Percentiles rank a stretch among this genome's conserved stretches.
These are phyloP conservation scores for Aspergillus carlsbadensis DNA, from an alignment of 495 filamentous ascomycete species.

Conservation along the genomic window DNA sequence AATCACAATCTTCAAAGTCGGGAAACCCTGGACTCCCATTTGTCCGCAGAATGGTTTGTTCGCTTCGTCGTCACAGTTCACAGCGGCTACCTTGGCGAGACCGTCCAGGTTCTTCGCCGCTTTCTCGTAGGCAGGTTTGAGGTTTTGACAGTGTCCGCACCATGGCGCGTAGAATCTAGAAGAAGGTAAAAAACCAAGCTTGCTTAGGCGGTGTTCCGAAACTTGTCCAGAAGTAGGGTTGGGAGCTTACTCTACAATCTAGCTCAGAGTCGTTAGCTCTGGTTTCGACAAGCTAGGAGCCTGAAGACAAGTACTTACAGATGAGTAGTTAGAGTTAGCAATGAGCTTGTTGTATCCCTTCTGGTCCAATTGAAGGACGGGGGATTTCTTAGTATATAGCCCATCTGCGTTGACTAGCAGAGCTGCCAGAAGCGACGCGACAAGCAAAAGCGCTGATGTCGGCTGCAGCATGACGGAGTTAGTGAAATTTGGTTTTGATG, in stretches of 20 bases:
- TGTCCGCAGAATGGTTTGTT: slow-evolving; percentile 87
- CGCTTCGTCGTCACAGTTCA: slow-evolving; percentile 92
- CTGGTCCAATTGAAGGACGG: slow-evolving; percentile 82
- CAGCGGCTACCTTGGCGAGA: slow-evolving; percentile 87
- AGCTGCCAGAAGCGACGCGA: slow-evolving; percentile 54
- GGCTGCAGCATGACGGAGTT: slow-evolving; percentile 21
- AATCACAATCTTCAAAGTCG: slow-evolving; percentile 90
- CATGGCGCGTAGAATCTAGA: slow-evolving; percentile 89
- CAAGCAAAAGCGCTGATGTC: slow-evolving; percentile 38
- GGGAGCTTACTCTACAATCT: slow-evolving; percentile 68
- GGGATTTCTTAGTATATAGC: slow-evolving; percentile 82
- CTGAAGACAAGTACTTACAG: slow-evolving; percentile 52
- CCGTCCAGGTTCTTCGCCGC: slow-evolving; percentile 85
- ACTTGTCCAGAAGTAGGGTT: slow-evolving; percentile 8
- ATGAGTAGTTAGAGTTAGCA: slow-evolving; percentile 84
- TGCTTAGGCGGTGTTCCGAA: slow-evolving; percentile 12
- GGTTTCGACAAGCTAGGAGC: neutral
- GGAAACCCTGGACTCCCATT: slow-evolving; percentile 94
- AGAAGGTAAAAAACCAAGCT: too few relatives aligned
- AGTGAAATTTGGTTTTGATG: neutral
- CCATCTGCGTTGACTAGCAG: slow-evolving; percentile 63
- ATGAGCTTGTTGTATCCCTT: slow-evolving; percentile 84
- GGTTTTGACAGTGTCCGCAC: slow-evolving; percentile 95
- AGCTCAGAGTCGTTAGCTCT: slow-evolving; percentile 23
- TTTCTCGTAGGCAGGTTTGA: slow-evolving; percentile 95